These are phyloP conservation scores for Leccinum fibrillosum DNA, from an alignment of 768 basidiomycete genomes.

Conservation along the genomic window DNA sequence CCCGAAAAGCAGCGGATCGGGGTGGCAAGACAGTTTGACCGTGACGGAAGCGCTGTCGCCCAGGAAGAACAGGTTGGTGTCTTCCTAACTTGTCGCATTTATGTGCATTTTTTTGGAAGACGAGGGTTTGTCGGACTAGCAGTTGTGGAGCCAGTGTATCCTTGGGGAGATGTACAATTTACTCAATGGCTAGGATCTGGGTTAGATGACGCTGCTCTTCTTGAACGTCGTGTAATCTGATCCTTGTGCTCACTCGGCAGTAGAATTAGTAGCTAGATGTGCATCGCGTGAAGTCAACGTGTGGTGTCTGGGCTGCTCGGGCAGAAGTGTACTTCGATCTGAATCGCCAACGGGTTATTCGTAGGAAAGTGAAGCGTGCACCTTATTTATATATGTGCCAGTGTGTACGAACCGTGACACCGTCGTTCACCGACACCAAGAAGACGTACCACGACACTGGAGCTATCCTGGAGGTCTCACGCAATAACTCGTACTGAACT, in stretches of 20 bases:
- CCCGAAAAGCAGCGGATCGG: conserved; percentile 27
- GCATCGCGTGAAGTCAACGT: not conserved
- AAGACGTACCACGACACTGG: not conserved
- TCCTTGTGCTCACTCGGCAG: not conserved
- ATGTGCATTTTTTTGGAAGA: not conserved
- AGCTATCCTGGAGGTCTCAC: no score
- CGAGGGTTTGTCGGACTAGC: no score
- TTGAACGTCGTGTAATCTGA: not conserved
- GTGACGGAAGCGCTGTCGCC: conserved; percentile 34
- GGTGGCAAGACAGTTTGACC: conserved; percentile 35
- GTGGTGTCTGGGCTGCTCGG: no score
- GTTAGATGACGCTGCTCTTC: not conserved
- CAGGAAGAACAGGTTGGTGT: conserved; percentile 6
- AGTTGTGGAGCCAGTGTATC: not conserved
- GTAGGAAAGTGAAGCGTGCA: not conserved
- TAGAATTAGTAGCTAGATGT: not conserved
- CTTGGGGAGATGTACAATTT: no score
- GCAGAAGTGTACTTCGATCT: no score
- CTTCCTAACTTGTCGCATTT: conserved; percentile 3
- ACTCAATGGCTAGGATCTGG: not conserved
- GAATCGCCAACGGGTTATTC: not conserved
- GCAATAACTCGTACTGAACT: no score
- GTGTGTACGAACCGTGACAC: no score
- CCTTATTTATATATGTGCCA: not conserved
- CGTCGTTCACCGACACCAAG: not conserved